phyloP scores from a whole-genome alignment of 305 asterid genomes.

The Rubia balearica region DNA sequence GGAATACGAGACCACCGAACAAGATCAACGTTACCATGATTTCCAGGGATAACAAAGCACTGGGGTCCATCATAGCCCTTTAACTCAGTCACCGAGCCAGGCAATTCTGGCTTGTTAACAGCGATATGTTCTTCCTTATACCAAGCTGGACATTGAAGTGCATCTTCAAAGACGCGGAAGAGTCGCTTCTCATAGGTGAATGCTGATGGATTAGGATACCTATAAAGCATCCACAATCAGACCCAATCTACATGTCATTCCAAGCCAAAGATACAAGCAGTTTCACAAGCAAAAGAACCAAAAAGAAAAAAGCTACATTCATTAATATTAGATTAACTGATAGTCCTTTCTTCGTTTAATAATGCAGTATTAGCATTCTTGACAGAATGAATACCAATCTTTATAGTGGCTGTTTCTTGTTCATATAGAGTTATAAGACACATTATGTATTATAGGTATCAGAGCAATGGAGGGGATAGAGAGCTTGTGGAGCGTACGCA shows the following conservation, averaged over 20 bases:
- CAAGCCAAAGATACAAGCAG: conserved; percentile 4
- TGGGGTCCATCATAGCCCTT: conserved; percentile 89
- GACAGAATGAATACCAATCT: background rate
- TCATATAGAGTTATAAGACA: background rate
- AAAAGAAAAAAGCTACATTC: background rate
- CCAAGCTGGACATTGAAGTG: conserved; percentile 92
- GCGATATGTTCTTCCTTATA: conserved; percentile 87
- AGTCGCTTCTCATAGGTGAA: conserved; percentile 85
- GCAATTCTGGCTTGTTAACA: conserved; percentile 86
- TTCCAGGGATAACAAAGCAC: conserved; percentile 94
- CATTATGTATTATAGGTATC: background rate
- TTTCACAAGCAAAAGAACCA: background rate
- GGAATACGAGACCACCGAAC: conserved; percentile 11
- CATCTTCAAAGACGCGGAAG: conserved; percentile 92
- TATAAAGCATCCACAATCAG: conserved; percentile 24
- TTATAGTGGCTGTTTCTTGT: background rate
- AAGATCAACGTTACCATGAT: conserved; percentile 66
- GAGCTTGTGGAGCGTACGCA: conserved; percentile 58
- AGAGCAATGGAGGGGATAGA: background rate
- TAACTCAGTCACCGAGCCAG: conserved; percentile 54
- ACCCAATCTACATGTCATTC: background rate
- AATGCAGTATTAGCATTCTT: background rate
- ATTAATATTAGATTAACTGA: background rate
- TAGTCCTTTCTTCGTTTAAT: background rate
- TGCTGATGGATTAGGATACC: conserved; percentile 96